Conservation (phyloP, 495 filamentous ascomycete species). For the Aspergillus affinis region DNA sequence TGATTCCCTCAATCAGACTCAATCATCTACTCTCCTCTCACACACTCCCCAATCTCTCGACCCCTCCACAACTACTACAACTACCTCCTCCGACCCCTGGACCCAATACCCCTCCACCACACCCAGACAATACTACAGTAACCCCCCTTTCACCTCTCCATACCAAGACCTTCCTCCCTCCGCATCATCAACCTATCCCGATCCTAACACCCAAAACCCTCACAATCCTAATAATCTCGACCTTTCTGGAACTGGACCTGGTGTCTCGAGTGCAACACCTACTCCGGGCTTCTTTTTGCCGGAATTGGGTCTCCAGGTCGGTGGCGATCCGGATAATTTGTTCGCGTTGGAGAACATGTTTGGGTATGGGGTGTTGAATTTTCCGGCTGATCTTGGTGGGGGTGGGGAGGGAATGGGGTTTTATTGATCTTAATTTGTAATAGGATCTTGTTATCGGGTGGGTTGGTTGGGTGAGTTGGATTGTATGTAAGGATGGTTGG, state of each 20-base stretch:
- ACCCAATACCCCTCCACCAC: slow-evolving; percentile 11
- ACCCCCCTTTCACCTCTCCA: slow-evolving; percentile 13
- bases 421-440: no score
- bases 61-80: slow-evolving; percentile 2
- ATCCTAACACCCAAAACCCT: slow-evolving; percentile 3
- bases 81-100: slow-evolving; percentile 20
- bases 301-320: slow-evolving; percentile 29
- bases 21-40: slow-evolving; percentile 11
- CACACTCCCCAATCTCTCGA: slow-evolving; percentile 13
- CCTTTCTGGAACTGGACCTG: slow-evolving; percentile 11
- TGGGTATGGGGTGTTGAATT: slow-evolving; percentile 37
- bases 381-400: slow-evolving; percentile 31
- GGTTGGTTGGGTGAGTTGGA: no score
- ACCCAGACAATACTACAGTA: slow-evolving; percentile 10
- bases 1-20: neutral
- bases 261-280: slow-evolving; percentile 8
- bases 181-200: neutral
- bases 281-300: slow-evolving; percentile 26
- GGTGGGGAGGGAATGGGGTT: slow-evolving; percentile 23
- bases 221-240: slow-evolving; percentile 17
- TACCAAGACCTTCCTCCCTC: slow-evolving; percentile 9
- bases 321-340: slow-evolving; percentile 31
- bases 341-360: slow-evolving; percentile 38
- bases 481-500: no score
- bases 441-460: no score